Conservation (phyloP, 2,329 filamentous ascomycete species). For the Cladobotryum mycophilum region DNA sequence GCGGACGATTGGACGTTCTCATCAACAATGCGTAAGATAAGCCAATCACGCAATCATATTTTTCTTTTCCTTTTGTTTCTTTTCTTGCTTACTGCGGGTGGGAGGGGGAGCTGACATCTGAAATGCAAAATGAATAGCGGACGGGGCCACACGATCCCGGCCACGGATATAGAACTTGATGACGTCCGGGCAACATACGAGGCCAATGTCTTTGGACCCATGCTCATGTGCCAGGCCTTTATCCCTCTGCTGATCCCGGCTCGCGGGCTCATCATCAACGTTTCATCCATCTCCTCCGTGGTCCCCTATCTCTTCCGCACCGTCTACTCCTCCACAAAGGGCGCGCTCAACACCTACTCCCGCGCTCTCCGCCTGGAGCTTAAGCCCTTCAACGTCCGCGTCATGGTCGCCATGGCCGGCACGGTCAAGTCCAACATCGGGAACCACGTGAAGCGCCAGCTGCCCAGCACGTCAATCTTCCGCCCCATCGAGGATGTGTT, state of each 20-base stretch:
- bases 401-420: slow-evolving; percentile 51
- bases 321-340: slow-evolving; percentile 51
- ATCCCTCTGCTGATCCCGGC: slow-evolving; percentile 42
- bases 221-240: slow-evolving; percentile 49
- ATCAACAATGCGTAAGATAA: slow-evolving; percentile 50
- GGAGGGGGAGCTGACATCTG: not conserved
- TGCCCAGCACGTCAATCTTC: slow-evolving; percentile 44
- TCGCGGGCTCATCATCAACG: slow-evolving; percentile 48
- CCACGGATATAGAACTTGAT: slow-evolving; percentile 45
- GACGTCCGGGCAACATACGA: slow-evolving; percentile 50
- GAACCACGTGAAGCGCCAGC: slow-evolving; percentile 30
- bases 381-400: slow-evolving; percentile 47
- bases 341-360: slow-evolving; percentile 46
- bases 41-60: not conserved
- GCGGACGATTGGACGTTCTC: slow-evolving; percentile 50
- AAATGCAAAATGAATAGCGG: slow-evolving; percentile 30
- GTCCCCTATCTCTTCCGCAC: slow-evolving; percentile 48
- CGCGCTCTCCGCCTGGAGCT: slow-evolving; percentile 49
- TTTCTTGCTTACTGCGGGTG: not conserved
- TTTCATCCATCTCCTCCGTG: slow-evolving; percentile 45
- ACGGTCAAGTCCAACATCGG: slow-evolving; percentile 48
- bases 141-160: slow-evolving; percentile 44
- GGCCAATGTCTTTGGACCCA: slow-evolving; percentile 52
- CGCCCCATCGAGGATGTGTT: slow-evolving; percentile 39
- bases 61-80: not conserved